These are phyloP conservation scores for Salix exigua DNA, from an alignment of 345 rosid genomes.

Conservation along the genomic window DNA sequence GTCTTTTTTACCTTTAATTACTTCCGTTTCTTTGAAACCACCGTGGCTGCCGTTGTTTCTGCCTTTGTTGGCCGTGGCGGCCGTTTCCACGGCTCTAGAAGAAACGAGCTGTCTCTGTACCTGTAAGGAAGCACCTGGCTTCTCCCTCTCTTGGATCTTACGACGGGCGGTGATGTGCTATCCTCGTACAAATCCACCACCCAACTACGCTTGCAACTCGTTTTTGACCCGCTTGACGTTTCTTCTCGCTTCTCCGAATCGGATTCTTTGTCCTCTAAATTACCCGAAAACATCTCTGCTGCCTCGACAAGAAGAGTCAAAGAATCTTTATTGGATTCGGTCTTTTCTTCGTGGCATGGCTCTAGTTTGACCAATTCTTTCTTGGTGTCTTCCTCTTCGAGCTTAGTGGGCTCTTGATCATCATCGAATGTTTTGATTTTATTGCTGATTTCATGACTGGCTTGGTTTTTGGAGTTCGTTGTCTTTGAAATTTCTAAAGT, in stretches of 20 bases:
- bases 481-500: slow-evolving; percentile 12
- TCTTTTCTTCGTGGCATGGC: slow-evolving; percentile 1
- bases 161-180: slow-evolving; percentile 22
- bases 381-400: not conserved
- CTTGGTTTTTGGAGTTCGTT: slow-evolving; percentile 2
- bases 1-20: not conserved
- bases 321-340: slow-evolving; percentile 9
- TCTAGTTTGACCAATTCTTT: slow-evolving; percentile 6
- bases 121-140: slow-evolving; percentile 40
- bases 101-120: slow-evolving; percentile 38
- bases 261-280: not conserved
- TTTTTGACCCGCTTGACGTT: not conserved
- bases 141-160: slow-evolving; percentile 43
- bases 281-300: slow-evolving; percentile 31
- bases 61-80: slow-evolving; percentile 13
- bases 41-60: slow-evolving; percentile 11
- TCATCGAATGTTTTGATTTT: slow-evolving; percentile 3
- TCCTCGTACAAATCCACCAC: slow-evolving; percentile 5
- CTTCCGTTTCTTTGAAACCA: slow-evolving; percentile 16
- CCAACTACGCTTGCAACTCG: slow-evolving; percentile 3
- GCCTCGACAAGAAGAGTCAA: slow-evolving; percentile 38
- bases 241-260: slow-evolving; percentile 1
- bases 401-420: not conserved
- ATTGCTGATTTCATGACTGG: slow-evolving; percentile 18
- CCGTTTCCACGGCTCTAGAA: slow-evolving; percentile 33